Percentiles rank a stretch among this genome's conserved stretches.
Evolutionary conservation across 2,329 filamentous ascomycete genomes (phyloP).

Genomic region (Botrytis cinerea): DNA sequence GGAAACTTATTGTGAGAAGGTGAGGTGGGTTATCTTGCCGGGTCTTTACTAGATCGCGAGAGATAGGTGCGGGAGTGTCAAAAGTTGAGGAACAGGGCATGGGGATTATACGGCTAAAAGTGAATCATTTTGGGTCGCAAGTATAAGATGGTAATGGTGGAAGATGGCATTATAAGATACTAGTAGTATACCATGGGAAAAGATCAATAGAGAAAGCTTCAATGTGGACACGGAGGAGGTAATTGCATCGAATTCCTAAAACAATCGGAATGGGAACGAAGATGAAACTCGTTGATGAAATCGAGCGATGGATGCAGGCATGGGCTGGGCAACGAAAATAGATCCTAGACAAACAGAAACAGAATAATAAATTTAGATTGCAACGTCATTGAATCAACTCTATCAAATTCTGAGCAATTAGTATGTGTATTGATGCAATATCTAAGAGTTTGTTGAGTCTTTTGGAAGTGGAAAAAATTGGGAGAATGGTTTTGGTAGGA

Average conservation of each 20-base stretch:
- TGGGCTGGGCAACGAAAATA: not conserved
- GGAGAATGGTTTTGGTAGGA: not conserved
- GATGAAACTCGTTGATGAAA: not conserved
- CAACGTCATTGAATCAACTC: not conserved
- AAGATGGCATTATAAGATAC: not conserved
- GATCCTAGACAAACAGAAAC: not conserved
- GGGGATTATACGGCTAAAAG: not conserved
- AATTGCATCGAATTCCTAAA: not conserved
- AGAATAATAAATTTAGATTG: slow-evolving; percentile 3
- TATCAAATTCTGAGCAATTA: not conserved
- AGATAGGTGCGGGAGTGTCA: not conserved
- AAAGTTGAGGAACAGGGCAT: not conserved
- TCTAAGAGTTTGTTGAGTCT: not conserved
- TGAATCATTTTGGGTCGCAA: not conserved
- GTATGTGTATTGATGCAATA: not conserved
- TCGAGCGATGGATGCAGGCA: not conserved
- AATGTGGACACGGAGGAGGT: not conserved
- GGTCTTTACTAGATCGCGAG: slow-evolving; percentile 41
- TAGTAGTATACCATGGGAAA: not conserved
- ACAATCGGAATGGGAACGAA: no score
- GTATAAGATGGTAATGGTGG: not conserved
- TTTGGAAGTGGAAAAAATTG: not conserved
- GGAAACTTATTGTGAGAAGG: slow-evolving; percentile 47
- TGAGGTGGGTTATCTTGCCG: slow-evolving; percentile 49
- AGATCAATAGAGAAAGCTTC: not conserved